Evolutionary conservation across 106 monocot species (phyloP), one percentile per base, ranked within the genome.

Genomic region (Allium cepa): DNA sequence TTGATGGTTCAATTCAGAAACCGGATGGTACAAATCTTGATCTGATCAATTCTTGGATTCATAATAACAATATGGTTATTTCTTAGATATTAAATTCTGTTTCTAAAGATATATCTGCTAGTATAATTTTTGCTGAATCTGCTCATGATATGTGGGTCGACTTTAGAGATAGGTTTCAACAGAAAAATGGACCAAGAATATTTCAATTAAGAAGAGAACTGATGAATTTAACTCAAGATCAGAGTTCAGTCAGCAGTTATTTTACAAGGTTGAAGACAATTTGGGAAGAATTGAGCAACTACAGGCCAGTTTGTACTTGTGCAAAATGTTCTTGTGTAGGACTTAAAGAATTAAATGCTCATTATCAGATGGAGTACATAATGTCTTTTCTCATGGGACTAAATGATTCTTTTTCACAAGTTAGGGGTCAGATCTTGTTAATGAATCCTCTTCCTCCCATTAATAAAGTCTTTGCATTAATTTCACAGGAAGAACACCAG

Each of bases 61-160:
- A 47, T 1, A 48, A 49, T 10, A 71, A 60, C 46, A 16, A n/a
- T n/a, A 71, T 71, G 48, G 46, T 71, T 0, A 8, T 11, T 7
- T 71, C 45, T 1, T 71, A 58, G 59, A 47, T 71, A 3, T 11
- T 71, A 9, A 71, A 36, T 27, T 55, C 57, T 17, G 11, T 70
- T 2, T 27, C 8, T 0, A 28, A 28, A 14, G 65, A 66, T 17
- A 66, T 66, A 6, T 10, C 65, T 0, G 11, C 27, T 3, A 66
- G 14, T 45, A 10, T 66, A 8, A 56, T 56, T 2, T 56, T 13
- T 56, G 11, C 11, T 56, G 14, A 11, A 11, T 13, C n/a, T 56
- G 56, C 56, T 56, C 4, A 56, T 56, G 56, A 56, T 13, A n/a
- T 66, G 0, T 66, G 65, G 49, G 4, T 0, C 0, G 65, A 50